Percentiles rank a stretch among this genome's conserved stretches.
Evolutionary conservation across 768 basidiomycete species (phyloP).

Genomic region (Cystofilobasidium bisporidii): DNA sequence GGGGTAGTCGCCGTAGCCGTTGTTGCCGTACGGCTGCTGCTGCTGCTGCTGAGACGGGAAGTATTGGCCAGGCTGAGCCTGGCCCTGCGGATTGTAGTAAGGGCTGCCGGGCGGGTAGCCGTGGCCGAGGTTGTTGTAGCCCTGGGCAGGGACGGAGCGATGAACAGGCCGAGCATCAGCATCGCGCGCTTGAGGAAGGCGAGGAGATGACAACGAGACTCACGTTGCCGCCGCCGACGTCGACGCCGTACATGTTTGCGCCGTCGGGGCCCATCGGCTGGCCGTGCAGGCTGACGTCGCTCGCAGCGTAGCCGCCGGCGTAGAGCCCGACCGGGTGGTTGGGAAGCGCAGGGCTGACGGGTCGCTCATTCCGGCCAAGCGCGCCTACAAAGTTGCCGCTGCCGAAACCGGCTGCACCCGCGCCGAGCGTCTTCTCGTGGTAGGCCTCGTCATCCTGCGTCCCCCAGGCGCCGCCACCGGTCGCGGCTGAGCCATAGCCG

Average conservation of each 20-base stretch:
- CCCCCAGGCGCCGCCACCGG: not conserved
- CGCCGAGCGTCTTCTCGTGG: constrained; percentile 3
- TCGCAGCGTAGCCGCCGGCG: constrained; percentile 16
- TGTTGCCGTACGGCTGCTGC: not conserved
- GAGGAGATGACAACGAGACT: not conserved
- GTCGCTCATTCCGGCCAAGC: constrained; percentile 14
- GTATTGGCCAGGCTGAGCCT: not conserved
- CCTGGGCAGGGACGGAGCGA: too few species aligned
- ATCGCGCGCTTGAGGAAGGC: too few species aligned
- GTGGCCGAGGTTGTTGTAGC: not conserved
- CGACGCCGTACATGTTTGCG: not conserved
- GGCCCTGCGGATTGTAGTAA: not conserved
- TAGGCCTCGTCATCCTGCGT: not conserved
- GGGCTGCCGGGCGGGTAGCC: not conserved
- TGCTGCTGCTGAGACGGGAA: not conserved
- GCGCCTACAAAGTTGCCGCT: constrained; percentile 15
- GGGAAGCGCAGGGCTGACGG: not conserved
- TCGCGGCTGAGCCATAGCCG: not conserved
- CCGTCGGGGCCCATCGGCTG: constrained; percentile 10
- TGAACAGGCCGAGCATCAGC: too few species aligned
- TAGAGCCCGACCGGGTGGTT: not conserved
- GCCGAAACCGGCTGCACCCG: constrained; percentile 8
- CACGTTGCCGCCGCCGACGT: not conserved
- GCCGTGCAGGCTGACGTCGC: constrained; percentile 18
- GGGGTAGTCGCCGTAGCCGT: not conserved